Percentiles rank a stretch among this genome's conserved stretches.
phyloP scores from a whole-genome alignment of 2,329 filamentous ascomycete species.

The Xylariaceae sp. region DNA sequence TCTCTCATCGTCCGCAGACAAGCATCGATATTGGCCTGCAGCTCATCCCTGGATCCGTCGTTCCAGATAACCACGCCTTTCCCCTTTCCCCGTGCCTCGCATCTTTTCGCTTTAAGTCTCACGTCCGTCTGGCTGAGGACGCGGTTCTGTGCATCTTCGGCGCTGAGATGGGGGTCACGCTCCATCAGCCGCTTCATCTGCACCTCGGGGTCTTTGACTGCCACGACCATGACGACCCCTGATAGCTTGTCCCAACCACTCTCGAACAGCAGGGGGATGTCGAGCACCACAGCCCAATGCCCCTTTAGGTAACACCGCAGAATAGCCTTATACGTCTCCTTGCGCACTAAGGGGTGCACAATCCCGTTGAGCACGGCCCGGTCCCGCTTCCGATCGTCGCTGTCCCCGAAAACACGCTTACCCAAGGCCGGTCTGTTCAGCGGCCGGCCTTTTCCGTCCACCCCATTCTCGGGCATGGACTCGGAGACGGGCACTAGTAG shows the following conservation, averaged over 20 bases:
- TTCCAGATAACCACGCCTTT: conserved; percentile 87
- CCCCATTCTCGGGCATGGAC: conserved; percentile 51
- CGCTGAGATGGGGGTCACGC: conserved; percentile 71
- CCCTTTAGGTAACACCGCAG: conserved; percentile 70
- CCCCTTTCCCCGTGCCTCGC: conserved; percentile 58
- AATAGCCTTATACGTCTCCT: conserved; percentile 73
- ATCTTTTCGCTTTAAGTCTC: conserved; percentile 72
- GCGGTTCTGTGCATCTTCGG: conserved; percentile 83
- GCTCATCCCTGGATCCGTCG: conserved; percentile 67
- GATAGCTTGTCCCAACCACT: conserved; percentile 80
- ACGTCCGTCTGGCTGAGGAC: conserved; percentile 86
- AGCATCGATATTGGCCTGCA: conserved; percentile 62
- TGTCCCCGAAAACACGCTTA: conserved; percentile 77
- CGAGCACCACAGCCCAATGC: conserved; percentile 83
- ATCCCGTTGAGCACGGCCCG: conserved; percentile 79
- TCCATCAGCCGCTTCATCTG: conserved; percentile 77
- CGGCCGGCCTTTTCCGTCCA: conserved; percentile 61
- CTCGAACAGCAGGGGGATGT: conserved; percentile 91
- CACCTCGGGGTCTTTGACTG: conserved; percentile 70
- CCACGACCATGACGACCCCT: conserved; percentile 81
- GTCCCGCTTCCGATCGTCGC: conserved; percentile 65
- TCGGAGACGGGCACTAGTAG: conserved; percentile 62
- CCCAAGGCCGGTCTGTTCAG: conserved; percentile 86
- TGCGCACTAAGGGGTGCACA: conserved; percentile 84
- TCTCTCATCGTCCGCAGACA: conserved; percentile 61